These are phyloP conservation scores for Aspergillus neotritici DNA, from an alignment of 2,329 filamentous ascomycete genomes.

Conservation along the genomic window DNA sequence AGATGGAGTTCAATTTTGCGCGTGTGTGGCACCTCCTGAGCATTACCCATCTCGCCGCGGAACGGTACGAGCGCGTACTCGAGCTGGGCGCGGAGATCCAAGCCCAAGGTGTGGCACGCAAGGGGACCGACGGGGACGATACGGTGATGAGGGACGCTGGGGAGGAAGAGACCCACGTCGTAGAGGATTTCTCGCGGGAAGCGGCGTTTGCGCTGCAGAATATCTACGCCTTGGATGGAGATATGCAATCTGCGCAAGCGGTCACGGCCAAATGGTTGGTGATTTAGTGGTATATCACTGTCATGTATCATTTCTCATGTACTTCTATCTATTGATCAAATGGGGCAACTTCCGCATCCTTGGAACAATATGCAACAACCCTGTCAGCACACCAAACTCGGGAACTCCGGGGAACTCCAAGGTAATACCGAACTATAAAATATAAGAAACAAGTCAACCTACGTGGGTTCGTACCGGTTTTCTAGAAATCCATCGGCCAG, in stretches of 20 bases:
- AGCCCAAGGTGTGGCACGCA: slow-evolving; percentile 22
- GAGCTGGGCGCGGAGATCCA: slow-evolving; percentile 45
- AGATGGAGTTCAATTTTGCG: slow-evolving; percentile 77
- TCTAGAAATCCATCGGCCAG: no score
- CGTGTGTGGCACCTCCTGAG: slow-evolving; percentile 71
- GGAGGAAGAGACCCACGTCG: slow-evolving; percentile 14
- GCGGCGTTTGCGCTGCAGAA: slow-evolving; percentile 69
- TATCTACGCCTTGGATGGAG: slow-evolving; percentile 61
- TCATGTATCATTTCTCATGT: no score
- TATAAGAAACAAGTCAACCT: no score
- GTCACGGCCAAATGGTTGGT: slow-evolving; percentile 58
- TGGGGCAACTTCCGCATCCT: no score
- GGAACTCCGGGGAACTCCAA: no score
- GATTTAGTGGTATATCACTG: slow-evolving; percentile 26
- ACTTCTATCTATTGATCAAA: no score
- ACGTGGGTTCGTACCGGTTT: no score
- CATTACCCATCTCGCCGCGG: slow-evolving; percentile 64
- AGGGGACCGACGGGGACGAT: slow-evolving; percentile 41
- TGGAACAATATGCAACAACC: no score
- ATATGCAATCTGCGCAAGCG: slow-evolving; percentile 54
- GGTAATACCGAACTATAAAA: no score
- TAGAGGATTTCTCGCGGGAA: slow-evolving; percentile 61
- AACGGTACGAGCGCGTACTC: slow-evolving; percentile 62
- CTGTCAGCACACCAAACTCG: no score
- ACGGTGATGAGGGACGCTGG: slow-evolving; percentile 19